A percentile compares a stretch with the other conserved stretches of the same genome.
Evolutionary conservation across 2,329 filamentous ascomycete genomes (phyloP).

Genomic region (Fusarium penzigii): DNA sequence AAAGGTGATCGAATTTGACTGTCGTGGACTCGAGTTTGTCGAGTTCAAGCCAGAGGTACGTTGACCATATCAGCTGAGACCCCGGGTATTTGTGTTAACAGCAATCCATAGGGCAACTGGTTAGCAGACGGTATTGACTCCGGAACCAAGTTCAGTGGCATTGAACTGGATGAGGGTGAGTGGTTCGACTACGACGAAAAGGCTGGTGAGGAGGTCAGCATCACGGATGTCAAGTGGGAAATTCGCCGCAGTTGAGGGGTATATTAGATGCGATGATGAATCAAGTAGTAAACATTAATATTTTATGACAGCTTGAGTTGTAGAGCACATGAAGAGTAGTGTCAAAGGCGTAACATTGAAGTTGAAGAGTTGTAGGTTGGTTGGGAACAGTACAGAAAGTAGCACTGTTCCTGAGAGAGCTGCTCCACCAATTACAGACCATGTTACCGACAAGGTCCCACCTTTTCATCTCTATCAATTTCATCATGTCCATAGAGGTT

Average conservation of each 20-base stretch:
- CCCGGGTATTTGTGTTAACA: neutral
- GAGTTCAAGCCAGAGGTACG: slow-evolving; percentile 87
- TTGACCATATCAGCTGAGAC: neutral
- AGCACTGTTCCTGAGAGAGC: neutral
- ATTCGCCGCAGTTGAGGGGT: slow-evolving; percentile 56
- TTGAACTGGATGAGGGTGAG: slow-evolving; percentile 86
- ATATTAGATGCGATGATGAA: neutral
- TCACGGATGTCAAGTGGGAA: slow-evolving; percentile 86
- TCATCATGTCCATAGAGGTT: neutral
- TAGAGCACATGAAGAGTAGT: too few relatives aligned
- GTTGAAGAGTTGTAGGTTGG: too few relatives aligned
- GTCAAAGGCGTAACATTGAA: too few relatives aligned
- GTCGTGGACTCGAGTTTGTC: slow-evolving; percentile 86
- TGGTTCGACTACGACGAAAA: slow-evolving; percentile 99
- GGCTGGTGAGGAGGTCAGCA: slow-evolving; percentile 84
- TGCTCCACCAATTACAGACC: neutral
- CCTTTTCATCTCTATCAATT: too few relatives aligned
- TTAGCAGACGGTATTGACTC: slow-evolving; percentile 80
- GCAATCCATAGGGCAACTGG: slow-evolving; percentile 75
- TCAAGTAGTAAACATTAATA: neutral
- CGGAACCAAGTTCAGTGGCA: slow-evolving; percentile 74
- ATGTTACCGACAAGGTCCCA: too few relatives aligned
- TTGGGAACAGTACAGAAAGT: too few relatives aligned
- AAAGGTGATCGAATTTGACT: slow-evolving; percentile 89
- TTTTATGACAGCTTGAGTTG: too few relatives aligned